Conservation (phyloP, 768 basidiomycete species). For the Mycena pura region DNA sequence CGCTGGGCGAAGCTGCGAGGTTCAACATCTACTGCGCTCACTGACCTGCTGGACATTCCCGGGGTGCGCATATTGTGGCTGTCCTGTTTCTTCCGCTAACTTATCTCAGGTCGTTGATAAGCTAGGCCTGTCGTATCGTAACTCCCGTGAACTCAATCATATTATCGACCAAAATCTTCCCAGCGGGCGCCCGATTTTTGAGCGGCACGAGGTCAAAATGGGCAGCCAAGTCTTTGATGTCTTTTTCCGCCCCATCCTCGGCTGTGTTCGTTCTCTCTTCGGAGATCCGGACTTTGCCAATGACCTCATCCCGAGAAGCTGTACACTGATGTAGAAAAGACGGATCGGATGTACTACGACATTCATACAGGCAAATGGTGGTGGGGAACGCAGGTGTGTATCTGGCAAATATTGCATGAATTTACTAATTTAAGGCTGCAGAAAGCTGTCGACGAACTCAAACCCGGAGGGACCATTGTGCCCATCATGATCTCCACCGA, state of each 20-base stretch:
- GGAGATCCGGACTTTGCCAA: slow-evolving; percentile 41
- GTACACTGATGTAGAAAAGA: slow-evolving; percentile 34
- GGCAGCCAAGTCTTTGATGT: too few relatives aligned
- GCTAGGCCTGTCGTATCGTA: too few relatives aligned
- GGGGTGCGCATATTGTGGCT: too few relatives aligned
- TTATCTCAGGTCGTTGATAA: too few relatives aligned
- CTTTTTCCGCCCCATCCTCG: too few relatives aligned
- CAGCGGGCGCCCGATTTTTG: too few relatives aligned
- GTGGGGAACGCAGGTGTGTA: slow-evolving; percentile 56
- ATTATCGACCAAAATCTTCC: too few relatives aligned
- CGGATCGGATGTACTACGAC: slow-evolving; percentile 38
- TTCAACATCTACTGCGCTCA: background rate
- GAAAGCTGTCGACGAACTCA: slow-evolving; percentile 30
- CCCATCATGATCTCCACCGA: slow-evolving; percentile 56
- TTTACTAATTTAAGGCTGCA: slow-evolving; percentile 8
- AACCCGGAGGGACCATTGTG: slow-evolving; percentile 39
- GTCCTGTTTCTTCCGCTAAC: too few relatives aligned
- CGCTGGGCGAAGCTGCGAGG: background rate
- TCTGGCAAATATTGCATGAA: background rate
- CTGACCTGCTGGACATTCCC: too few relatives aligned
- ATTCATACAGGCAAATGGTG: slow-evolving; percentile 60
- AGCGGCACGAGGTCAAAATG: too few relatives aligned
- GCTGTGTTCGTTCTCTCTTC: slow-evolving; percentile 38
- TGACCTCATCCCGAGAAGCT: slow-evolving; percentile 39
- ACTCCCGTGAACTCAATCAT: too few relatives aligned